Percentiles rank a stretch among this genome's conserved stretches.
Evolutionary conservation across 164 flowering plant species (phyloP).

Genomic region (Sextonia rubra): DNA sequence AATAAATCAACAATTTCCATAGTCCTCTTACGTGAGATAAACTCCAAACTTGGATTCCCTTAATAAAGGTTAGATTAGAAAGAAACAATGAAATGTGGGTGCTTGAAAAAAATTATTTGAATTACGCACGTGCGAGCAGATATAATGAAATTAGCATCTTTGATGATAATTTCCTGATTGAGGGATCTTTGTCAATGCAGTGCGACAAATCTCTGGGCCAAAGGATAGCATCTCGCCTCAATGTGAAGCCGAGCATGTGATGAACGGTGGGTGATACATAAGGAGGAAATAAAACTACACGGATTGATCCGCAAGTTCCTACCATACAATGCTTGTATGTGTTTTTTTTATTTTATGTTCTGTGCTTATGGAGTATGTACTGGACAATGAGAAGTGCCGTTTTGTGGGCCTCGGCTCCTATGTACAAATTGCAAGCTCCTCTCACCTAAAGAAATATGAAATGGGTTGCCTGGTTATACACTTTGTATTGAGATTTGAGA

Average conservation of each 20-base stretch:
- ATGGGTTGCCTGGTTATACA: background rate
- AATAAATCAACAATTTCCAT: no score
- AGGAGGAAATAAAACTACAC: background rate
- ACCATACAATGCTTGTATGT: background rate
- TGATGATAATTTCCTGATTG: background rate
- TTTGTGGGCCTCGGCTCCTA: no score
- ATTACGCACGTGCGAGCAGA: no score
- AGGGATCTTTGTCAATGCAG: constrained; percentile 27
- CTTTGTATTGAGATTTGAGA: background rate
- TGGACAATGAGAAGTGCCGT: background rate
- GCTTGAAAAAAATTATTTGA: no score
- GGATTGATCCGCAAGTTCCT: background rate
- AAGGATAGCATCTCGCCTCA: constrained; percentile 77
- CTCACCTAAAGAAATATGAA: background rate
- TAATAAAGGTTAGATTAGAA: no score
- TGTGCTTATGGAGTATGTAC: background rate
- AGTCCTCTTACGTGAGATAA: no score
- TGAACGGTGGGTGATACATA: background rate
- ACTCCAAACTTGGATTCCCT: no score
- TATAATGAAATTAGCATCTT: no score
- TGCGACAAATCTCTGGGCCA: constrained; percentile 83
- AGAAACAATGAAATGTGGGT: no score
- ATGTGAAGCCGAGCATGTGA: constrained; percentile 68
- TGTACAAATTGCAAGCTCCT: background rate
- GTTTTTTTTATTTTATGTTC: background rate